phyloP scores from a whole-genome alignment of 192 early-diverging fungal genomes.

The Gamsiella multidivaricata region DNA sequence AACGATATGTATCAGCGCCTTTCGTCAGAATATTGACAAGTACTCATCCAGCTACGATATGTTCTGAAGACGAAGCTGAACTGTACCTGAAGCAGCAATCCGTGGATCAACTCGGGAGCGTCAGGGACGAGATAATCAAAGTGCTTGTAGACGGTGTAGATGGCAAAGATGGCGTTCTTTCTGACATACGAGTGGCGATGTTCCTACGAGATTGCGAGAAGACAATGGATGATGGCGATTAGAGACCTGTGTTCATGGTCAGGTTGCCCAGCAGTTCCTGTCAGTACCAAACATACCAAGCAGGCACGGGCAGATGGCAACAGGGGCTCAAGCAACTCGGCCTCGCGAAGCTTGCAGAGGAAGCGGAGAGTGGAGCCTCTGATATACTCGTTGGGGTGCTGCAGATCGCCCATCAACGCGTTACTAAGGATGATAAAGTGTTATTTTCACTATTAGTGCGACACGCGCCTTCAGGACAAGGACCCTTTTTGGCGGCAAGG shows the following conservation, averaged over 20 bases:
- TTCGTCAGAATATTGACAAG: background rate
- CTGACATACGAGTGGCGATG: conserved; percentile 98
- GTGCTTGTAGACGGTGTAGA: conserved; percentile 88
- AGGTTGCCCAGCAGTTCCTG: no score
- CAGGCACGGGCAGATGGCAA: conserved; percentile 89
- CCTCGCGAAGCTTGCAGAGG: conserved; percentile 94
- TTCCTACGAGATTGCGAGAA: conserved; percentile 62
- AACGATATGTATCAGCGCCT: no score
- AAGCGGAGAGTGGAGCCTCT: conserved; percentile 93
- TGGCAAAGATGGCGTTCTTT: conserved; percentile 96
- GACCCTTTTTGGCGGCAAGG: background rate
- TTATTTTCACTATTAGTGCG: no score
- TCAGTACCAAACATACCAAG: conserved; percentile 77
- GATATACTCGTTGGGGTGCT: conserved; percentile 99
- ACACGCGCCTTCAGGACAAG: no score
- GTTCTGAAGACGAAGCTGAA: background rate
- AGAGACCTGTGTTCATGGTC: no score
- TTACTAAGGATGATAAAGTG: conserved; percentile 69
- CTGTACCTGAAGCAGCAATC: conserved; percentile 65
- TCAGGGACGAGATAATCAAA: conserved; percentile 96
- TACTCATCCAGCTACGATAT: no score
- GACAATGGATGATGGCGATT: conserved; percentile 5
- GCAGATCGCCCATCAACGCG: conserved; percentile 93
- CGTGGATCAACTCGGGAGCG: conserved; percentile 88
- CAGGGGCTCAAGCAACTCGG: conserved; percentile 94